These are phyloP conservation scores for Paspalum notatum DNA, from an alignment of 176 grass and related monocot genomes.

Conservation along the genomic window DNA sequence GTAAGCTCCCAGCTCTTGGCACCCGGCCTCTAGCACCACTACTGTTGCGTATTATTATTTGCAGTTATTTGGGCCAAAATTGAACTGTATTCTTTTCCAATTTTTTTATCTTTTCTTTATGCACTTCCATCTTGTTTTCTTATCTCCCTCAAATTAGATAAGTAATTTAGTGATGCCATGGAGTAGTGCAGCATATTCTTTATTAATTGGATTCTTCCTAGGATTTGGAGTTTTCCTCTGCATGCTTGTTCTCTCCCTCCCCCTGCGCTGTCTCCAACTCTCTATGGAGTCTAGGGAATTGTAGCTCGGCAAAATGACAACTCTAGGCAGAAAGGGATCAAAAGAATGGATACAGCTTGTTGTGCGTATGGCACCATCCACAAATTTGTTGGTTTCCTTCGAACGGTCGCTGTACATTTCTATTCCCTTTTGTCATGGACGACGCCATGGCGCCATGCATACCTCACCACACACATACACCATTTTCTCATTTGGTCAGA, in stretches of 20 bases:
- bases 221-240: constrained; percentile 90
- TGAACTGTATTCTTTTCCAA: neutral
- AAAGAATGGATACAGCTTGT: constrained; percentile 32
- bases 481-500: neutral
- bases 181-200: constrained; percentile 24
- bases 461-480: neutral
- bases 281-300: constrained; percentile 68
- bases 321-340: constrained; percentile 21
- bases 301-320: constrained; percentile 69
- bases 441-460: neutral
- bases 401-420: constrained; percentile 34
- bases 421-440: constrained; percentile 40
- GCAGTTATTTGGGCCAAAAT: neutral
- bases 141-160: neutral
- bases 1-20: constrained; percentile 47
- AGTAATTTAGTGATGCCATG: neutral
- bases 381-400: constrained; percentile 55
- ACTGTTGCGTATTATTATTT: neutral
- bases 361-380: constrained; percentile 30
- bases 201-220: constrained; percentile 58
- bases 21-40: neutral
- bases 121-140: neutral
- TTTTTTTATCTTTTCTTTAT: neutral
- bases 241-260: constrained; percentile 59
- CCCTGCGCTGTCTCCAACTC: constrained; percentile 43